Evolutionary conservation across 495 filamentous ascomycete genomes (phyloP), one percentile per base, ranked within the genome.

Genomic region (Podospora sp.): DNA sequence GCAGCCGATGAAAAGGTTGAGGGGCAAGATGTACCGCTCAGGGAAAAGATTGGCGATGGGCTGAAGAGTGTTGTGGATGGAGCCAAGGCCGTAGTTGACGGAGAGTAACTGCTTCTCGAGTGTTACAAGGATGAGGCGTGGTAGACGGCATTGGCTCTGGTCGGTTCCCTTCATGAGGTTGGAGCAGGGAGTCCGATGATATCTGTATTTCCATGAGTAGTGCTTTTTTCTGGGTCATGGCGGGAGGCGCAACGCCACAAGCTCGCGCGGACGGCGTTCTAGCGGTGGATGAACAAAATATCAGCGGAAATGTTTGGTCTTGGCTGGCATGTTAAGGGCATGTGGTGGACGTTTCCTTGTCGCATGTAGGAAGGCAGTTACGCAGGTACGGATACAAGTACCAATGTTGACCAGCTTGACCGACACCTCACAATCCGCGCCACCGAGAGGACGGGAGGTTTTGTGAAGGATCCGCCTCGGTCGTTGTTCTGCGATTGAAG

Each of bases 51-150:
- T 36, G 58, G 67, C 6, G 69, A 73, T 6, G 66, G 69, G 16
- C 67, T 70, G 16, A 67, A 60, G 21, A 66, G 60, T 40, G 71
- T 57, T 18, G 69, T 69, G n/a, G 69, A 60, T 36, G 68, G 70
- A 35, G 62, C 70, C 9, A 35, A 75, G 46, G 67, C 60, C 1
- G 59, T 68, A 21, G 65, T 64, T 20, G 68, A 68, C 1, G 72
- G 25, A 1, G 50, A 46, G 35, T 62, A 46, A 25, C 40, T 46
- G 40, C 11, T 2, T 12, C 5, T 6, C 40, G 40, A 18, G 40
- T 46, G n/a, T 46, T 12, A 12, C 14, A 2, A 46, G 40, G 16
- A 33, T 8, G 5, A 11, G 40, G 40, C 40, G 12, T 5, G 9
- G 12, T 46, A 46, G 40, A 18, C 12, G 16, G 9, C 40, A 14